A percentile compares a stretch with the other conserved stretches of the same genome.
Evolutionary conservation across 1,284 basidiomycete species (phyloP).

Genomic region (Anthracocystis panici-leucophaei): DNA sequence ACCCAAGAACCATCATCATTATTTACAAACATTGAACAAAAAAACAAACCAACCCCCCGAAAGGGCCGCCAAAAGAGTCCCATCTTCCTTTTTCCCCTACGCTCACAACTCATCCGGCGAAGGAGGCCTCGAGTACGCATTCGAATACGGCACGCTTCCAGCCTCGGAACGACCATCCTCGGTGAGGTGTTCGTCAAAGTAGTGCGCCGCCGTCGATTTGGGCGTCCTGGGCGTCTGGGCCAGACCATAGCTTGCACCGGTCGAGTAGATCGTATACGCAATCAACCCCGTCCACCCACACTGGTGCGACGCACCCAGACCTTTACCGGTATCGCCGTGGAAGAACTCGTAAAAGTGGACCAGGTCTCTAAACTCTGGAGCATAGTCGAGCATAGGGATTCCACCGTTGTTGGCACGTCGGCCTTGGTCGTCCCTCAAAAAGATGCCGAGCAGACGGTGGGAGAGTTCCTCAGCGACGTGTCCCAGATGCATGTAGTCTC

Average conservation of each 20-base stretch:
- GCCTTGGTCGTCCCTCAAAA: constrained; percentile 87
- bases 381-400: constrained; percentile 84
- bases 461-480: constrained; percentile 96
- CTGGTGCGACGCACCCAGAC: constrained; percentile 91
- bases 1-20: constrained; percentile 3
- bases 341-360: constrained; percentile 98
- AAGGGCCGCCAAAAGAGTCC: not conserved
- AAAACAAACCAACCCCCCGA: not conserved
- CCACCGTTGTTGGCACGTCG: constrained; percentile 91
- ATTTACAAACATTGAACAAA: not conserved
- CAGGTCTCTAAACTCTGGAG: constrained; percentile 97
- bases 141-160: constrained; percentile 52
- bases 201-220: constrained; percentile 86
- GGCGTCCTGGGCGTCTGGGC: constrained; percentile 76
- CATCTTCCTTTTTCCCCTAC: too few relatives aligned
- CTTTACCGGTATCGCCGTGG: constrained; percentile 90
- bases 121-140: constrained; percentile 57
- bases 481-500: constrained; percentile 92
- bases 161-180: constrained; percentile 60
- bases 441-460: constrained; percentile 96
- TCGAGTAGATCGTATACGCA: constrained; percentile 75
- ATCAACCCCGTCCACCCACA: constrained; percentile 82
- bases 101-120: constrained; percentile 62
- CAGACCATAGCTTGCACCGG: constrained; percentile 63
- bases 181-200: constrained; percentile 75